Evolutionary conservation across 2,329 filamentous ascomycete species (phyloP).

Genomic region (Aplosporella prunicola): DNA sequence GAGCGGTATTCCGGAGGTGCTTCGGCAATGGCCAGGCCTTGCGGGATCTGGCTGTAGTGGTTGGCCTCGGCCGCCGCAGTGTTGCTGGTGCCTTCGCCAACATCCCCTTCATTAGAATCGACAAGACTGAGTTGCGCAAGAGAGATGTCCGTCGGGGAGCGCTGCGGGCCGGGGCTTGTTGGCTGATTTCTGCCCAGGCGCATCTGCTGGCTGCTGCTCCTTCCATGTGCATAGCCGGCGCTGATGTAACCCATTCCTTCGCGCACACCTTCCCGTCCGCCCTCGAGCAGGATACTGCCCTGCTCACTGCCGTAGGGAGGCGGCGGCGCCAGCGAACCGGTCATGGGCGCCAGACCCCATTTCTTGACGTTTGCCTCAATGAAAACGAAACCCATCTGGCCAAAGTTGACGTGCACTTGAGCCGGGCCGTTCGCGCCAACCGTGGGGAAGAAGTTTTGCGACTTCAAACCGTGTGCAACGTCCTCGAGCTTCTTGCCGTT

Average conservation of each 20-base stretch:
- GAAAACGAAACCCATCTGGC: constrained; percentile 95
- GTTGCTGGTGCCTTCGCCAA: constrained; percentile 59
- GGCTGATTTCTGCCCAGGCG: constrained; percentile 57
- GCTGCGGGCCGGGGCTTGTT: constrained; percentile 77
- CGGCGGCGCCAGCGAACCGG: constrained; percentile 85
- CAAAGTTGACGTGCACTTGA: constrained; percentile 92
- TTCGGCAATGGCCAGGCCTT: constrained; percentile 17
- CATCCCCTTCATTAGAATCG: constrained; percentile 52
- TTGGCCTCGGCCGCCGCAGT: background rate
- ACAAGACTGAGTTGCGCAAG: constrained; percentile 74
- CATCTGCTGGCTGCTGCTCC: constrained; percentile 70
- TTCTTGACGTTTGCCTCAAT: constrained; percentile 99
- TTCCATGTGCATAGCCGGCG: constrained; percentile 45
- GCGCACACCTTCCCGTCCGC: constrained; percentile 50
- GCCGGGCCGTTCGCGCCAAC: constrained; percentile 93
- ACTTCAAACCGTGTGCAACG: constrained; percentile 82
- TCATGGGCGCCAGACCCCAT: constrained; percentile 95
- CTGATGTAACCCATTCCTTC: constrained; percentile 47
- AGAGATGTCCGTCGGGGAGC: constrained; percentile 92
- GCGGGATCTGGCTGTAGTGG: constrained; percentile 7
- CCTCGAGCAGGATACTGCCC: constrained; percentile 88
- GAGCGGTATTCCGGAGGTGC: constrained; percentile 43
- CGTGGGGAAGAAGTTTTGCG: constrained; percentile 94
- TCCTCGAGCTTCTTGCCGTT: constrained; percentile 97
- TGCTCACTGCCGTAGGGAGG: constrained; percentile 96